Conservation (phyloP, 176 grass and related monocot species). For the Thalia dealbata region DNA sequence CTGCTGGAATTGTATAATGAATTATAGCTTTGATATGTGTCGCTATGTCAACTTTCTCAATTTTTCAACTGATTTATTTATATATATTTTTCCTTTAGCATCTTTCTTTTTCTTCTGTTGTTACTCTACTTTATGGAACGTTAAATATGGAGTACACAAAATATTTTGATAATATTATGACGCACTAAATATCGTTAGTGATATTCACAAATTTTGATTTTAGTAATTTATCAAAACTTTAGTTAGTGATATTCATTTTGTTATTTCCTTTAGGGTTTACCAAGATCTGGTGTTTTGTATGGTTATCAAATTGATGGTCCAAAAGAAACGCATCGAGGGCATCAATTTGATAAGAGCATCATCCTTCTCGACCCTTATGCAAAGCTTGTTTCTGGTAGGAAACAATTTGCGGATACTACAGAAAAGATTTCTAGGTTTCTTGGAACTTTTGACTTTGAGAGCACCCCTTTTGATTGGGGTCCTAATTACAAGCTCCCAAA, state of each 20-base stretch:
- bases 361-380: conserved; percentile 91
- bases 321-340: conserved; percentile 58
- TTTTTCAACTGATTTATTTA: too few species aligned
- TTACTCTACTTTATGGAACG: too few species aligned
- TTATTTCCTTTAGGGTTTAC: conserved; percentile 53
- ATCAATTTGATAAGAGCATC: conserved; percentile 69
- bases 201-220: not conserved
- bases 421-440: conserved; percentile 43
- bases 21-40: too few species aligned
- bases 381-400: conserved; percentile 82
- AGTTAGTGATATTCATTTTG: too few species aligned
- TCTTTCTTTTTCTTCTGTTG: too few species aligned
- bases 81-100: too few species aligned
- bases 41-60: too few species aligned
- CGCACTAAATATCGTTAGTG: too few species aligned
- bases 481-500: conserved; percentile 64
- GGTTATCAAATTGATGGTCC: conserved; percentile 79
- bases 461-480: conserved; percentile 81
- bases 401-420: conserved; percentile 47
- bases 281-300: conserved; percentile 60
- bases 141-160: too few species aligned
- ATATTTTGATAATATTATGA: too few species aligned
- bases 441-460: conserved; percentile 81
- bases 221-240: not conserved
- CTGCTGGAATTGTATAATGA: not conserved